Conservation (phyloP, 1,139 yeast species). For the Candida tetrigidarum region DNA sequence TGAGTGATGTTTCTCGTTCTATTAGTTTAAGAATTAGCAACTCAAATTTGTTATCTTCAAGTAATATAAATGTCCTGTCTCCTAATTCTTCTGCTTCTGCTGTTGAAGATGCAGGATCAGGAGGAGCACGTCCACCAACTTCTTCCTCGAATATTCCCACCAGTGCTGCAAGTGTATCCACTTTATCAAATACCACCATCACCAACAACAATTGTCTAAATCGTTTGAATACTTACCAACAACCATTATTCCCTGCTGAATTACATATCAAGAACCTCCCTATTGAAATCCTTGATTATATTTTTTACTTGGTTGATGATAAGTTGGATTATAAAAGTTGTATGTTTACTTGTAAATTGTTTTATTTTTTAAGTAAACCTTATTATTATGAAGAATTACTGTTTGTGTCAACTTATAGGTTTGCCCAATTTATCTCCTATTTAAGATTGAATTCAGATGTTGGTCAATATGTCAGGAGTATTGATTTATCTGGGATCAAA, state of each 20-base stretch:
- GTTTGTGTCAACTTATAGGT: constrained; percentile 70
- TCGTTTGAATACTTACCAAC: constrained; percentile 11
- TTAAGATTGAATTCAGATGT: constrained; percentile 57
- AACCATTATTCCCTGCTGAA: constrained; percentile 3
- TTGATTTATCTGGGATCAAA: constrained; percentile 60
- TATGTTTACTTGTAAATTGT: constrained; percentile 52
- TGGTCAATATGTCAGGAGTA: constrained; percentile 55
- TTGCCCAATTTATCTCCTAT: constrained; percentile 76
- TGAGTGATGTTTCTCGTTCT: constrained; percentile 43
- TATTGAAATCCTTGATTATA: constrained; percentile 36
- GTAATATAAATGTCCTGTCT: background rate
- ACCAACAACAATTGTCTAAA: constrained; percentile 9
- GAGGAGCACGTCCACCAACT: background rate
- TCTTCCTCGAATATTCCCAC: constrained; percentile 2
- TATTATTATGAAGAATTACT: constrained; percentile 56
- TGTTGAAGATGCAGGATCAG: background rate
- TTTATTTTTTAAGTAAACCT: constrained; percentile 57
- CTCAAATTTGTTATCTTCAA: constrained; percentile 10
- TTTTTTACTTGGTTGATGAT: constrained; percentile 36
- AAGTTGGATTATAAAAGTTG: constrained; percentile 36
- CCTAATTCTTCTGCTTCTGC: constrained; percentile 4
- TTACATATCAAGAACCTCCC: constrained; percentile 33
- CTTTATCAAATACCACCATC: constrained; percentile 9
- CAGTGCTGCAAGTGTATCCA: background rate
- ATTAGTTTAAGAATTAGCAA: constrained; percentile 26